Base-by-base conservation (phyloP, 2,329 filamentous ascomycete genomes). In the Neofusicoccum sp. region DNA sequence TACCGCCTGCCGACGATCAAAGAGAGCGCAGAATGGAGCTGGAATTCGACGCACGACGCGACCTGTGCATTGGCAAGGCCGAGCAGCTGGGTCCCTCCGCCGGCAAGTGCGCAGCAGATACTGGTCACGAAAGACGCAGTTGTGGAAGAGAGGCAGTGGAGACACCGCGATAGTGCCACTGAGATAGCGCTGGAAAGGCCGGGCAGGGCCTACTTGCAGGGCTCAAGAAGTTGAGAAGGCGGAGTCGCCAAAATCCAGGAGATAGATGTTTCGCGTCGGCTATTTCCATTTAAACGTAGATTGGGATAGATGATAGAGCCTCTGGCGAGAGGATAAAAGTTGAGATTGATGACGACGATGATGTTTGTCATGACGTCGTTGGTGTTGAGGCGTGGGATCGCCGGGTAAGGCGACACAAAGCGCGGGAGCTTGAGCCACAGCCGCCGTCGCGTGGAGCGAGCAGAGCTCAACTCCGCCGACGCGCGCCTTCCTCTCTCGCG, bases 61-160 rank as follows among this genome's bases (percentile, higher is more conserved):
- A 40, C 24, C n/a, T 61, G 59, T 26, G 20, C 20, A 6, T 38
- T 43, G 8, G 56, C 59, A 12, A 38, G 59, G 24, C 51, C 33
- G 6, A 30, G 26, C 4, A 61, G 59, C n/a, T 33, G 33, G 49
- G 33, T 57, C 8, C 20, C 20, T 3, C 41, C 59, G 7, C 59
- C 59, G 20, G 8, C 14, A 4, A 43, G 38, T 8, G 3, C 45
- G 31, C 31, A 41, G 1, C n/a, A 33, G 9, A 61, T 61, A 16
- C 16, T 56, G 49, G 43, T 61, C 14, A 61, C 59, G 8, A 61
- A 48, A 33, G 36, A 57, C 30, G 44, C 47, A n/a, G 31, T 61
- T 20, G 58, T 61, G 16, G 58, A 61, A 11, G 58, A 30, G 20
- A 24, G n/a, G n/a, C n/a, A 53, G 26, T 56, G 36, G 51, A 33